Conservation (phyloP, 371 early-diverging fungal species). For the Syncephalis plumigaleata region DNA sequence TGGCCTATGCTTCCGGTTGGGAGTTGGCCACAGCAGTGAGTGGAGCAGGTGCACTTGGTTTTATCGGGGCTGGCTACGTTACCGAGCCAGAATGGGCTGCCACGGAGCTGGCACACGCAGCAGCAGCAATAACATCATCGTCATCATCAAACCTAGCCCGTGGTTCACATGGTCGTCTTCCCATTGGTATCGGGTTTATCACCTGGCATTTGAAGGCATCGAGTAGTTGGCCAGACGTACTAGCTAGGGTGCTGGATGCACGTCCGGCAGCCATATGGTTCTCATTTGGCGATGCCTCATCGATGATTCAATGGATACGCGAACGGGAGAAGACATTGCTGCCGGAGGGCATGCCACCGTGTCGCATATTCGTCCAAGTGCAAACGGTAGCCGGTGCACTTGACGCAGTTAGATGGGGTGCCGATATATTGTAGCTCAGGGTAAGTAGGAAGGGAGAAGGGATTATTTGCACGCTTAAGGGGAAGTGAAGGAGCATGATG, state of each 20-base stretch:
- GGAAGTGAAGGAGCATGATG: no score
- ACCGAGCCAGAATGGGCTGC: background rate
- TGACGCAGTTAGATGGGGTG: slow-evolving; percentile 10
- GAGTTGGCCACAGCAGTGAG: slow-evolving; percentile 1
- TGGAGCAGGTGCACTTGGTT: slow-evolving; percentile 6
- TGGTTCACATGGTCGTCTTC: background rate
- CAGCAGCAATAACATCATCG: background rate
- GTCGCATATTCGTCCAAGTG: slow-evolving; percentile 18
- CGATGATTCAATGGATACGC: no score
- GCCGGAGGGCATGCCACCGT: slow-evolving; percentile 10
- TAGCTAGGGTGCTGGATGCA: slow-evolving; percentile 7
- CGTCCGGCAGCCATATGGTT: slow-evolving; percentile 21
- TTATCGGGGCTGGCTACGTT: slow-evolving; percentile 4
- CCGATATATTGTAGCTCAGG: slow-evolving; percentile 18
- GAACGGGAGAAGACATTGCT: slow-evolving; percentile 10
- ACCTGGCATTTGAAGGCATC: slow-evolving; percentile 14
- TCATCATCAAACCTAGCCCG: no score
- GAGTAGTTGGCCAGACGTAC: slow-evolving; percentile 2
- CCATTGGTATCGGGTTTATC: slow-evolving; percentile 17
- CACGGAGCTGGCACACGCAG: slow-evolving; percentile 1
- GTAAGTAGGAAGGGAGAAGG: no score
- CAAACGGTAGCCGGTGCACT: slow-evolving; percentile 15
- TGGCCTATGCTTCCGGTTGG: slow-evolving; percentile 3
- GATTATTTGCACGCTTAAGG: no score
- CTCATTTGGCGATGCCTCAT: slow-evolving; percentile 16